Evolutionary conservation across 371 early-diverging fungal species (phyloP).

Genomic region (Entomophthora muscae): DNA sequence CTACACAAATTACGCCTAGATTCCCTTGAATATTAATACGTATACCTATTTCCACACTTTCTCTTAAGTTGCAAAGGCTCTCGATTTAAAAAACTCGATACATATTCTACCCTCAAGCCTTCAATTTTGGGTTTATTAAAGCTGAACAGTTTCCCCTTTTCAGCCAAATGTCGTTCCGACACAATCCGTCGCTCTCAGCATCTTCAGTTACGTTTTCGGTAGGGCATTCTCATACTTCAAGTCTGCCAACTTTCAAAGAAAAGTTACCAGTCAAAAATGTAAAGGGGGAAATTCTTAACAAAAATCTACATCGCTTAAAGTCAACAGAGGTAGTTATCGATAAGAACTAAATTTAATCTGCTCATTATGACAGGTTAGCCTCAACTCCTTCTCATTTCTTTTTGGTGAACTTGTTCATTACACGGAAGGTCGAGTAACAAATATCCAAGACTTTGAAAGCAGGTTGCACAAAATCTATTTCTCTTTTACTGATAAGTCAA

Average conservation of each 20-base stretch:
- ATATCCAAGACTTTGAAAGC: constrained; percentile 87
- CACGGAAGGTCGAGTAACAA: constrained; percentile 79
- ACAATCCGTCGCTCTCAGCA: neutral
- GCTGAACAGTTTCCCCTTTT: too few relatives aligned
- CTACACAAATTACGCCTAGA: too few relatives aligned
- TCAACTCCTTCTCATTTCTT: constrained; percentile 73
- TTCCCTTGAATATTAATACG: too few relatives aligned
- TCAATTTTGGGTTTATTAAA: too few relatives aligned
- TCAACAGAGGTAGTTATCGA: neutral
- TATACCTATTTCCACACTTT: too few relatives aligned
- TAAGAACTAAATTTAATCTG: neutral
- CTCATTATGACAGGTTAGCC: constrained; percentile 36
- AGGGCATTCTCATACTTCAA: neutral
- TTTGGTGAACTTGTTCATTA: constrained; percentile 92
- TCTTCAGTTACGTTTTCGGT: neutral
- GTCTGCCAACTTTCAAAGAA: neutral
- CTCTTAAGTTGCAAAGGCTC: too few relatives aligned
- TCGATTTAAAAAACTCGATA: too few relatives aligned
- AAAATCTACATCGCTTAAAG: neutral
- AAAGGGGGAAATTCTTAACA: neutral
- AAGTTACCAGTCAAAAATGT: neutral
- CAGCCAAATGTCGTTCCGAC: too few relatives aligned
- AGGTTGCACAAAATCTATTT: constrained; percentile 22
- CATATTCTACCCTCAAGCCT: too few relatives aligned
- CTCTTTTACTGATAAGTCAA: neutral